Percentiles rank a stretch among this genome's conserved stretches.
Evolutionary conservation across 768 basidiomycete species (phyloP).

Genomic region (Fibroporia radiculosa): DNA sequence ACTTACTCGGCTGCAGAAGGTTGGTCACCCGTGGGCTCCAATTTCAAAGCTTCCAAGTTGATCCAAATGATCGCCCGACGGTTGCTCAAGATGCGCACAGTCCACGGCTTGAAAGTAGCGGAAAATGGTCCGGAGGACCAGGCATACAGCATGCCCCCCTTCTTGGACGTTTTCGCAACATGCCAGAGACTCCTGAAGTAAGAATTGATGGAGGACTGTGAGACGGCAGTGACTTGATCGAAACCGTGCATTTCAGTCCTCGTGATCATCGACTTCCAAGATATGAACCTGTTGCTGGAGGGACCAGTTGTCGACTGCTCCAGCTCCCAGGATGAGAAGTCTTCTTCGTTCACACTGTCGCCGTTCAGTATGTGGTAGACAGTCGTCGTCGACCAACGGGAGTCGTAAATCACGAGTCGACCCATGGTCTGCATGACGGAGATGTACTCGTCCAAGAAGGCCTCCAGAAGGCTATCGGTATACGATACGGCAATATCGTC

Average conservation of each 20-base stretch:
- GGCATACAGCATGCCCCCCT: neutral
- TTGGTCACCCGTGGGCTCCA: constrained; percentile 6
- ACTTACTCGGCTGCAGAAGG: constrained; percentile 5
- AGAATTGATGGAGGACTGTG: constrained; percentile 18
- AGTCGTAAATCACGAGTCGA: constrained; percentile 15
- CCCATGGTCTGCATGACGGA: constrained; percentile 11
- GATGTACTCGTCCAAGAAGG: constrained; percentile 17
- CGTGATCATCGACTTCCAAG: constrained; percentile 11
- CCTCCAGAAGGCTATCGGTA: constrained; percentile 7
- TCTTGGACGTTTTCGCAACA: neutral
- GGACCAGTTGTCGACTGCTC: neutral
- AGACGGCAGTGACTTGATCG: constrained; percentile 19
- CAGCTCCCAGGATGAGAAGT: neutral
- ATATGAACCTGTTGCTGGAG: neutral
- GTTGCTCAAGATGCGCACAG: constrained; percentile 16
- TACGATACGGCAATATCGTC: constrained; percentile 5
- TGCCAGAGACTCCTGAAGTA: constrained; percentile 12
- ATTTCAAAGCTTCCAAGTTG: constrained; percentile 7
- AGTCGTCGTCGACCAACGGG: neutral
- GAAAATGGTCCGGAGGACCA: constrained; percentile 15
- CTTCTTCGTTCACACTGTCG: neutral
- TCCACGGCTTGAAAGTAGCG: constrained; percentile 15
- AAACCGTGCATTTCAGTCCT: constrained; percentile 15
- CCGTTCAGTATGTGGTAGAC: neutral
- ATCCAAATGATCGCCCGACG: constrained; percentile 17